Evolutionary conservation across 2,329 filamentous ascomycete genomes (phyloP).

Genomic region (Aspergillus sergii): DNA sequence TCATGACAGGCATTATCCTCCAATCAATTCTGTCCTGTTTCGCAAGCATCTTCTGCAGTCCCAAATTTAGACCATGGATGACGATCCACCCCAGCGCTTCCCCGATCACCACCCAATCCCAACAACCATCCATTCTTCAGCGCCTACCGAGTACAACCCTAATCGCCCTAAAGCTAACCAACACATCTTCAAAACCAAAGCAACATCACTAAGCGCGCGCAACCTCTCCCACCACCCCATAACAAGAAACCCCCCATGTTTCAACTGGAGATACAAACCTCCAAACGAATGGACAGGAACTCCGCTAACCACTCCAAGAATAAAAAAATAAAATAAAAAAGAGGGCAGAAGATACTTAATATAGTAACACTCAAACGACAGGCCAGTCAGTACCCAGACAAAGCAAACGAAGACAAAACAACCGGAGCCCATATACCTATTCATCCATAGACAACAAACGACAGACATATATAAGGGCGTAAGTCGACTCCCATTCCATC

Average conservation of each 20-base stretch:
- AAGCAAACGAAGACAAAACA: neutral
- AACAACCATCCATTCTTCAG: neutral
- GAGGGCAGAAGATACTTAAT: neutral
- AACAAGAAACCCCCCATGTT: neutral
- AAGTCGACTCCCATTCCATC: neutral
- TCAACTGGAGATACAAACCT: neutral
- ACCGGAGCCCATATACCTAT: neutral
- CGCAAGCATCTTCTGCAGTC: neutral
- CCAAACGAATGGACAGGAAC: slow-evolving; percentile 1
- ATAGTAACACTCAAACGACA: slow-evolving; percentile 1
- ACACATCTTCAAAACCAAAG: neutral
- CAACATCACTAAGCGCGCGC: neutral
- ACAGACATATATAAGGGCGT: neutral
- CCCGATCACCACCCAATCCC: neutral
- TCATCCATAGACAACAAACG: neutral
- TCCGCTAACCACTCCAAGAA: neutral
- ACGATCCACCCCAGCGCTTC: slow-evolving; percentile 1
- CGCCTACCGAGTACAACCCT: neutral
- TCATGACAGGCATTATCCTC: neutral
- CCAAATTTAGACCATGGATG: neutral
- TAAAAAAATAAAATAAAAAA: neutral
- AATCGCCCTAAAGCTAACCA: neutral
- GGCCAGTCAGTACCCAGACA: neutral
- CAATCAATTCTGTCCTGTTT: neutral
- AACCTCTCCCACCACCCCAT: neutral